phyloP scores from a whole-genome alignment of 129 eudicot genomes.

The Silybum marianum region DNA sequence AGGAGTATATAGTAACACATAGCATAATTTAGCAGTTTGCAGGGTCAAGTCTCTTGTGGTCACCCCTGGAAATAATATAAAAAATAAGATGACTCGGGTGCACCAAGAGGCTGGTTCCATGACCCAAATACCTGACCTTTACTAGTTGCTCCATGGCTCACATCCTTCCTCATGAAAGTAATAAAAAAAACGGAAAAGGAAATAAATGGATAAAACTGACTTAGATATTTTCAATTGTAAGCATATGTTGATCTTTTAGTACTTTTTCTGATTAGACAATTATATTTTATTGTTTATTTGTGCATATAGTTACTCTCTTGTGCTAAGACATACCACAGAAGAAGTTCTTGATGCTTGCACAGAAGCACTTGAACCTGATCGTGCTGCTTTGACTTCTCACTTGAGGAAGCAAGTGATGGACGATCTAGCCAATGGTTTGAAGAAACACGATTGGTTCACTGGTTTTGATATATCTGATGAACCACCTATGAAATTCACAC shows the following conservation, averaged over 20 bases:
- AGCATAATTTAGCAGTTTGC: no score
- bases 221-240: not conserved
- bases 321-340: conserved; percentile 93
- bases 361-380: conserved; percentile 78
- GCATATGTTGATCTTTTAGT: conserved; percentile 5
- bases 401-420: conserved; percentile 74
- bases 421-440: conserved; percentile 61
- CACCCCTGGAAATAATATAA: no score
- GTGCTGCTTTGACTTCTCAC: conserved; percentile 71
- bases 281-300: not conserved
- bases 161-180: not conserved
- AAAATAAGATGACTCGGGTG: no score
- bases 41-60: no score
- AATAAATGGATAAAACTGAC: no score
- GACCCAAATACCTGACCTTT: no score
- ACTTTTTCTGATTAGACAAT: conserved; percentile 1
- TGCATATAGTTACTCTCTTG: conserved; percentile 71
- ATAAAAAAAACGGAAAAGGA: not conserved
- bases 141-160: not conserved
- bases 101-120: no score
- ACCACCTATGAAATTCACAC: conserved; percentile 54
- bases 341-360: conserved; percentile 92
- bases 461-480: conserved; percentile 89
- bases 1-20: no score
- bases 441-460: conserved; percentile 63